phyloP scores from a whole-genome alignment of 345 rosid species.

The Eutrema yunnanense region DNA sequence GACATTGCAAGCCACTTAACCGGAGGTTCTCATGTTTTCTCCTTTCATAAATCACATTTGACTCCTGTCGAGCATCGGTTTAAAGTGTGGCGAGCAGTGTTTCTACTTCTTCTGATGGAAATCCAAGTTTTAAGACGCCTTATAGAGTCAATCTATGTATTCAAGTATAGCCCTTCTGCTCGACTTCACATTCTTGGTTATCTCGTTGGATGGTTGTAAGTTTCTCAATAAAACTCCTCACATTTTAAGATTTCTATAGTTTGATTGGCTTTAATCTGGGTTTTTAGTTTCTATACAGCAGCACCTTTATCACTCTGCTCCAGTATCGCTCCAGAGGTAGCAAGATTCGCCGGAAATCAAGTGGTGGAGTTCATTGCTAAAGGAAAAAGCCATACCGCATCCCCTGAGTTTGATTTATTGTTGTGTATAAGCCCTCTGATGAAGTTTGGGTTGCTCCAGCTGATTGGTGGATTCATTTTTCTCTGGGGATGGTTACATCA shows the following conservation, averaged over 20 bases:
- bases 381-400: conserved; percentile 33
- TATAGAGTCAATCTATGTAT: conserved; percentile 49
- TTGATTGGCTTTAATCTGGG: neutral
- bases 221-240: conserved; percentile 1
- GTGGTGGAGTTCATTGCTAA: conserved; percentile 40
- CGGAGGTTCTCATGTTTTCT: conserved; percentile 45
- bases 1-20: conserved; percentile 40
- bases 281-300: conserved; percentile 48
- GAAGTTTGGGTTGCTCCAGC: conserved; percentile 48
- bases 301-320: conserved; percentile 64
- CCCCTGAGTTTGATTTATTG: conserved; percentile 31
- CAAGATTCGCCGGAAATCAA: conserved; percentile 35
- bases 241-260: neutral
- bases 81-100: conserved; percentile 49
- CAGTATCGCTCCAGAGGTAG: conserved; percentile 34
- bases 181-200: conserved; percentile 59
- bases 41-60: conserved; percentile 36
- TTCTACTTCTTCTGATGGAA: conserved; percentile 65
- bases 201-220: conserved; percentile 61
- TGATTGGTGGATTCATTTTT: conserved; percentile 55
- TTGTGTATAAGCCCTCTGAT: conserved; percentile 33
- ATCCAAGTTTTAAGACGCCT: conserved; percentile 64
- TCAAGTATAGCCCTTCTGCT: conserved; percentile 59
- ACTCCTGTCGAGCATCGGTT: conserved; percentile 34
- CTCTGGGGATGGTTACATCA: conserved; percentile 80